Percentiles rank a stretch among this genome's conserved stretches.
Conservation (phyloP, 2,329 filamentous ascomycete species). For the Fusarium sp. region DNA sequence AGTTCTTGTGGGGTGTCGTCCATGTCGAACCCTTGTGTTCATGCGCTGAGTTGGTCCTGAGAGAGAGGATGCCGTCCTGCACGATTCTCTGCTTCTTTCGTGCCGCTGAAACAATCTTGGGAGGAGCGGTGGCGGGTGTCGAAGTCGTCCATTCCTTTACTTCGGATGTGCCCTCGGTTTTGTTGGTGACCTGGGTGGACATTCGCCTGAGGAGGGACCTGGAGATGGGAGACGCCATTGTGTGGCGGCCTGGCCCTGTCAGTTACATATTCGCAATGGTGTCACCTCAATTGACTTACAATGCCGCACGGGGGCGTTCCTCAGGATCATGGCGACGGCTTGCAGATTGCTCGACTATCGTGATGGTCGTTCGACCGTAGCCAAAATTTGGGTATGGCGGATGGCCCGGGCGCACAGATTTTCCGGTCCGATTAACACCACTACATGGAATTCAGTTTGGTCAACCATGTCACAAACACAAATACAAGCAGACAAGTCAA, state of each 20-base stretch:
- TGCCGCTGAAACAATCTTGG: constrained; percentile 42
- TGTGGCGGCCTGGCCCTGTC: constrained; percentile 61
- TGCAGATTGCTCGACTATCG: constrained; percentile 33
- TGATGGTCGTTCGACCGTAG: constrained; percentile 36
- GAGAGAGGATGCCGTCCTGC: constrained; percentile 50
- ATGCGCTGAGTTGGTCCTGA: constrained; percentile 50
- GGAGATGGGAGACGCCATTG: constrained; percentile 59
- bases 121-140: constrained; percentile 32
- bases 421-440: constrained; percentile 39
- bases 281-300: constrained; percentile 55
- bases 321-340: constrained; percentile 64
- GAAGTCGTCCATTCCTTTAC: constrained; percentile 38
- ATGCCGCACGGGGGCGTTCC: constrained; percentile 65
- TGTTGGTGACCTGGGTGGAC: constrained; percentile 45
- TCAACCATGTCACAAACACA: background rate
- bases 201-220: constrained; percentile 49
- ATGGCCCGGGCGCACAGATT: constrained; percentile 35
- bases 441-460: background rate
- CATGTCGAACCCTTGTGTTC: constrained; percentile 50
- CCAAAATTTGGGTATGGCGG: constrained; percentile 47
- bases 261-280: constrained; percentile 6
- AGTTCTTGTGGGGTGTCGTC: constrained; percentile 48
- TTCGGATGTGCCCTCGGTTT: constrained; percentile 27
- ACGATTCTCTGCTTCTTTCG: constrained; percentile 51
- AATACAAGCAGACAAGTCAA: background rate